Conservation (phyloP, 2,329 filamentous ascomycete genomes). For the Aspergillus ochraceoroseus region DNA sequence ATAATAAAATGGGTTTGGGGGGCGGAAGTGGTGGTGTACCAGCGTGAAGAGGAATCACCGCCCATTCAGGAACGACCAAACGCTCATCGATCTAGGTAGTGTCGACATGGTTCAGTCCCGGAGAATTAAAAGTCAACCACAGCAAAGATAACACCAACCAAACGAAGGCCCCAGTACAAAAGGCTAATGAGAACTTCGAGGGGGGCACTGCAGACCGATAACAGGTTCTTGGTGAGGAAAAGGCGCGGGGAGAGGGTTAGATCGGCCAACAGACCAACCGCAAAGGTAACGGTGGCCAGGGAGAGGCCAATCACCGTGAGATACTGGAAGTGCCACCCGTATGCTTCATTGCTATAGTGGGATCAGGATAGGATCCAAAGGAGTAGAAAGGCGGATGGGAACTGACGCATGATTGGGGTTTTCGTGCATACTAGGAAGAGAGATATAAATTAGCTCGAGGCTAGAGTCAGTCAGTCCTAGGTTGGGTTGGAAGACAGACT, state of each 20-base stretch:
- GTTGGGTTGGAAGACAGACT: constrained; percentile 28
- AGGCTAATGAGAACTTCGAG: constrained; percentile 57
- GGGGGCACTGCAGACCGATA: constrained; percentile 55
- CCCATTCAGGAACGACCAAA: constrained; percentile 49
- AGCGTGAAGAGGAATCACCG: constrained; percentile 34
- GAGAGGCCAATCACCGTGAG: constrained; percentile 59
- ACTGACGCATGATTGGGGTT: constrained; percentile 43
- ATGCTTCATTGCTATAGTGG: constrained; percentile 51
- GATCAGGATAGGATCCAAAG: constrained; percentile 14
- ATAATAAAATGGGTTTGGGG: background rate
- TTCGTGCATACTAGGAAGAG: constrained; percentile 35
- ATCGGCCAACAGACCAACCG: constrained; percentile 53
- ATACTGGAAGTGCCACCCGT: constrained; percentile 63
- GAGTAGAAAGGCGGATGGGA: background rate
- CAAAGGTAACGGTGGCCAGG: constrained; percentile 53
- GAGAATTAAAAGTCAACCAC: constrained; percentile 4
- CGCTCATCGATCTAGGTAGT: constrained; percentile 41
- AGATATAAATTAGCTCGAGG: constrained; percentile 8
- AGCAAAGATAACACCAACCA: constrained; percentile 34
- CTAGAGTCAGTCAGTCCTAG: background rate
- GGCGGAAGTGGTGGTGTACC: constrained; percentile 25
- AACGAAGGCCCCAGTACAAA: constrained; percentile 57
- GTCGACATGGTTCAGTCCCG: background rate
- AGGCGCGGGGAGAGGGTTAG: constrained; percentile 48
- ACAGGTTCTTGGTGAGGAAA: constrained; percentile 55